Base-by-base conservation (phyloP, 2,329 filamentous ascomycete species). In the Ramichloridium luteum region DNA sequence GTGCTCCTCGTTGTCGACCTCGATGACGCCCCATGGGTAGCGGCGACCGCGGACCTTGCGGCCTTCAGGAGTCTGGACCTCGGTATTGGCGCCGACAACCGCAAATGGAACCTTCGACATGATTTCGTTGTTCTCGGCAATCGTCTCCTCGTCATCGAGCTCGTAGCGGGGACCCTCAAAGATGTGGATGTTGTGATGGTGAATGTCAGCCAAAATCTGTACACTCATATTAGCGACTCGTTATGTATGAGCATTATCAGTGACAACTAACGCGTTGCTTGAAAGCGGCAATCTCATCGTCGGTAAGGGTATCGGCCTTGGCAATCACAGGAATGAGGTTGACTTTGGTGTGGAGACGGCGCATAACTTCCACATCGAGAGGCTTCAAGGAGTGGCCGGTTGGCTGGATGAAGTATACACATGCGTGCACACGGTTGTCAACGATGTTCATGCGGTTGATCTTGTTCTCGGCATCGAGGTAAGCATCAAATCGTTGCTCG, bases 391-490 rank as follows among this genome's bases (percentile, higher is more conserved):
- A 93, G 70, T 98, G 90, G 40, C 90, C 90, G 17, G 90, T 98
- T 46, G 90, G 90, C 67, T 98, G 88, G 53, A 98, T 94, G 70
- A 98, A 98, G 75, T 94, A 98, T 42, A 98, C 90, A 54, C 92
- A 96, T 35, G 90, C 90, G 54, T 98, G 90, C 43, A 98, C 92
- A 51, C 90, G 82, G 72, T 96, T 98, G 67, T 98, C 90, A 42
- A 98, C 80, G 60, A 96, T 96, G 73, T 98, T 98, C 78, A 94
- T 93, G 53, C 90, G 84, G 72, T 98, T 98, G 60, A 98, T 85
- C 75, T 96, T 98, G 77, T 98, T 98, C 74, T 98, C 90, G 27
- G 90, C 88, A 63, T 98, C 90, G 38, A 98, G 72, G 62, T 96
- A 98, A 32, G 90, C 86, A 62, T 98, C 90, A 56, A 90, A 98